phyloP scores from a whole-genome alignment of 805 yeast genomes.

The Saturnispora diversa region DNA sequence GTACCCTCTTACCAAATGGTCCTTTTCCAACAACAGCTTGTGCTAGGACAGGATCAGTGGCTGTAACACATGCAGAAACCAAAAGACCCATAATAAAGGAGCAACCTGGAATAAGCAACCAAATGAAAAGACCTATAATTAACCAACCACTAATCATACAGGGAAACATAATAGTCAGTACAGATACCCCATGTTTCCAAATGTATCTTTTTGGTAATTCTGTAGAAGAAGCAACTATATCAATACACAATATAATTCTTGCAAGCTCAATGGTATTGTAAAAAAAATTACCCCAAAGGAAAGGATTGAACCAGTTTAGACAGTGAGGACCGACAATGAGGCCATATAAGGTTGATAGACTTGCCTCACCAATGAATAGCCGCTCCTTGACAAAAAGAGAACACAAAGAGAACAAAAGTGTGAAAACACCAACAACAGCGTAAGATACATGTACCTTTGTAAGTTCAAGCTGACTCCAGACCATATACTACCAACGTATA shows the following conservation, averaged over 20 bases:
- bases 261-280: constrained; percentile 50
- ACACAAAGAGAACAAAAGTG: constrained; percentile 47
- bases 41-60: constrained; percentile 70
- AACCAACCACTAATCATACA: constrained; percentile 71
- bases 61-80: constrained; percentile 65
- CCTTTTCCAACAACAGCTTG: constrained; percentile 72
- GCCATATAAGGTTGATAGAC: constrained; percentile 58
- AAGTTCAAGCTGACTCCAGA: constrained; percentile 29
- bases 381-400: constrained; percentile 54
- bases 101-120: constrained; percentile 51
- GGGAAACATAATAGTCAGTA: constrained; percentile 51
- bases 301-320: constrained; percentile 49
- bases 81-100: constrained; percentile 48
- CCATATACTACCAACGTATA: constrained; percentile 24
- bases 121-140: constrained; percentile 52
- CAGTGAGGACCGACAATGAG: constrained; percentile 53
- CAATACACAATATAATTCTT: constrained; percentile 59
- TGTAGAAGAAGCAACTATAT: constrained; percentile 64
- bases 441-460: constrained; percentile 34
- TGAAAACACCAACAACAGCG: constrained; percentile 55
- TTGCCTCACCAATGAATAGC: constrained; percentile 57
- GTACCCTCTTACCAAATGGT: constrained; percentile 58
- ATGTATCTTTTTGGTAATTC: constrained; percentile 64
- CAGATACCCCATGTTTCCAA: constrained; percentile 49
- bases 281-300: constrained; percentile 48